Evolutionary conservation across 176 grass and related monocot genomes (phyloP).

Genomic region (Echinochloa phyllopogon): DNA sequence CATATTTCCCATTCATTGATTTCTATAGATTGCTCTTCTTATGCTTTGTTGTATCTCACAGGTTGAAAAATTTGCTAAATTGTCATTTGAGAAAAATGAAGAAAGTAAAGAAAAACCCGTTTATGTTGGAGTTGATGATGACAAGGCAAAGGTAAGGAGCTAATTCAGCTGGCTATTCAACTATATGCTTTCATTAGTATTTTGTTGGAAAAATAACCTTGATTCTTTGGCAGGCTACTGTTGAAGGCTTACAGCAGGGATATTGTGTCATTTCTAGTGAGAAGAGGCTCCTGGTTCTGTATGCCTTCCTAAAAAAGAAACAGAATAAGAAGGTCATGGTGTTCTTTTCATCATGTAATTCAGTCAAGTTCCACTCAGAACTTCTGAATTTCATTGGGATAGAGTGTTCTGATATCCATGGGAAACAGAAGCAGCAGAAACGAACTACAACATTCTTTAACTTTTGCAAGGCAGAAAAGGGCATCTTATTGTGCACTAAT

Average conservation of each 20-base stretch:
- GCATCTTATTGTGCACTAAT: slow-evolving; percentile 90
- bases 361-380: slow-evolving; percentile 89
- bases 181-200: background rate
- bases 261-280: slow-evolving; percentile 89
- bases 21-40: slow-evolving; percentile 1
- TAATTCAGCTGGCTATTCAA: slow-evolving; percentile 1
- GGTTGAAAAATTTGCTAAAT: slow-evolving; percentile 92
- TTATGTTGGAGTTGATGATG: slow-evolving; percentile 91
- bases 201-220: slow-evolving; percentile 33
- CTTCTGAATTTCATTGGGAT: slow-evolving; percentile 86
- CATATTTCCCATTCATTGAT: background rate
- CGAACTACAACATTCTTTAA: slow-evolving; percentile 89
- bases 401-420: slow-evolving; percentile 90
- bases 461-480: slow-evolving; percentile 93
- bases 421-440: slow-evolving; percentile 98
- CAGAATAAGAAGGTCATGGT: slow-evolving; percentile 92
- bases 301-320: slow-evolving; percentile 94
- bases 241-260: slow-evolving; percentile 93
- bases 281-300: slow-evolving; percentile 84
- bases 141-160: slow-evolving; percentile 69
- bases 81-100: slow-evolving; percentile 94
- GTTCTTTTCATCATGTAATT: slow-evolving; percentile 99
- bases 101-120: slow-evolving; percentile 79
- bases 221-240: slow-evolving; percentile 66
- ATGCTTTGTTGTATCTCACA: slow-evolving; percentile 39